phyloP scores from a whole-genome alignment of 345 rosid genomes.

The Syzygium grande region DNA sequence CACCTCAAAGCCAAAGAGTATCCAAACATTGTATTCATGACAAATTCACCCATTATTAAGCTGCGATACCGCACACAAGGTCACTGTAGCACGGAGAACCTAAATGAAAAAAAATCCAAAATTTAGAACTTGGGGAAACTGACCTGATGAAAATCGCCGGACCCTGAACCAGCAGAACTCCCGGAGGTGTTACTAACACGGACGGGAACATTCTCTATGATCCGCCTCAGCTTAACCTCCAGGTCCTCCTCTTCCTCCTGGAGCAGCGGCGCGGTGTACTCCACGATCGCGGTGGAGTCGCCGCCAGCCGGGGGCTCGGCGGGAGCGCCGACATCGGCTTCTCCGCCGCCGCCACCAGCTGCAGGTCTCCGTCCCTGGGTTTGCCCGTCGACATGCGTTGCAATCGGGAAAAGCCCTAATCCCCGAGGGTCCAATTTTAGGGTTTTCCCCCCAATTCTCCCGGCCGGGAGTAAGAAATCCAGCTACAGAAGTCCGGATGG shows the following conservation, averaged over 20 bases:
- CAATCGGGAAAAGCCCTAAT: slow-evolving; percentile 23
- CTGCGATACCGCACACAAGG: not conserved
- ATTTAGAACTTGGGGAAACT: not conserved
- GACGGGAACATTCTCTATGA: slow-evolving; percentile 90
- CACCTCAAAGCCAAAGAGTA: not conserved
- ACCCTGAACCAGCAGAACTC: slow-evolving; percentile 96
- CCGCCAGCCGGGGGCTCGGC: slow-evolving; percentile 14
- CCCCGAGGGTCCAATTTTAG: not conserved
- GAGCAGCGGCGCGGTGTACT: slow-evolving; percentile 62
- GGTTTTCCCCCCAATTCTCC: not conserved
- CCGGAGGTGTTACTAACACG: slow-evolving; percentile 94
- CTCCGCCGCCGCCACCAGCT: slow-evolving; percentile 42
- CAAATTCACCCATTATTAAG: not conserved
- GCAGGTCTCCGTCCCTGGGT: slow-evolving; percentile 40
- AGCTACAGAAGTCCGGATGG: not conserved
- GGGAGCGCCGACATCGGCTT: slow-evolving; percentile 26
- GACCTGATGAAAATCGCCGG: slow-evolving; percentile 98
- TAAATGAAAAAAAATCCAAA: not conserved
- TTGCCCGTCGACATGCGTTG: slow-evolving; percentile 46
- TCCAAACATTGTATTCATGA: not conserved
- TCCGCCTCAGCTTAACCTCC: slow-evolving; percentile 85
- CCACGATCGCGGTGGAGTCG: slow-evolving; percentile 54
- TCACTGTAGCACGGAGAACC: not conserved
- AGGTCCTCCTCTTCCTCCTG: slow-evolving; percentile 88
- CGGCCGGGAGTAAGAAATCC: not conserved